Base-by-base conservation (phyloP, 2,329 filamentous ascomycete genomes). In the Aschersonia sp. region DNA sequence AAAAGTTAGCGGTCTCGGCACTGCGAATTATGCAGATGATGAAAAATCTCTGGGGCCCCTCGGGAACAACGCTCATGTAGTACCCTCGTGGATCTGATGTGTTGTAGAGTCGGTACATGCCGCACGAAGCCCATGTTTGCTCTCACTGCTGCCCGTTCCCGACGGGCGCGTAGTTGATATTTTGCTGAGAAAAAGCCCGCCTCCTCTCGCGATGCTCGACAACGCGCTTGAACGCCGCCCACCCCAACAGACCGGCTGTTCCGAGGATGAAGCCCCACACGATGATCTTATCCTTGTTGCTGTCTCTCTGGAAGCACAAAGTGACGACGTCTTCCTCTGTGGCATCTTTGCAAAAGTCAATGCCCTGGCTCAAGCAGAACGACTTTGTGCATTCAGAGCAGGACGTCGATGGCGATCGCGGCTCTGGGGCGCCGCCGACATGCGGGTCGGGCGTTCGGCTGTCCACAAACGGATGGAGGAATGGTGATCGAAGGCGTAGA, bases 291-390 rank as follows among this genome's bases (percentile, higher is more conserved):
- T 83, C 79, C 64, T 83, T 83, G 60, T 73, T 72, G 59, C 74
- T 79, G 60, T 83, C 79, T 52, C 79, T 73, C 68, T 82, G 77
- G 63, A 83, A 83, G 59, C 79, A 83, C 57, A 71, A 68, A 31
- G 79, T 79, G 41, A 75, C 64, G 22, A 82, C 74, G 56, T 82
- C 76, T 57, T 73, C 75, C 54, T 81, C 76, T 53, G 72, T 71
- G 47, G 76, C 77, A 53, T 72, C 69, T 56, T 77, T 74, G 67
- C 79, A 83, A 57, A 83, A 79, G 49, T 75, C 74, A 30, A 83
- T 73, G 53, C 70, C 70, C 51, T 78, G 72, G 43, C 65, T 63
- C 7, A 81, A 71, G 61, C 79, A 83, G 56, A 81, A 83, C 49
- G 74, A 74, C 59, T 78, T 78, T 52, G 79, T 83, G 64, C 79